phyloP scores from a whole-genome alignment of 2,329 filamentous ascomycete species.

The Aspergillus tamarii region DNA sequence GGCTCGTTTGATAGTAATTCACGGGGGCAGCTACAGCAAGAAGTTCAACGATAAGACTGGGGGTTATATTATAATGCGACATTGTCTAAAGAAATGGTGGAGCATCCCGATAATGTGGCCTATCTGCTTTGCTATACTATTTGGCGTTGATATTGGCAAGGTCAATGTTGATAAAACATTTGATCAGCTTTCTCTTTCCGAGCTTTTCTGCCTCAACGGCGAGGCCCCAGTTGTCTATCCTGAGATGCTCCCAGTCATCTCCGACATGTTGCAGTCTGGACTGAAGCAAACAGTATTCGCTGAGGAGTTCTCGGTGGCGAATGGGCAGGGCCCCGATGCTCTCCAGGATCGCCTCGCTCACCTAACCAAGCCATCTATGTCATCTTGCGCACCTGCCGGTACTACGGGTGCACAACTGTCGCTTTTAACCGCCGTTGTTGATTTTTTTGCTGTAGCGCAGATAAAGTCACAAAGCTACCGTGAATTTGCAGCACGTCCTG shows the following conservation, averaged over 20 bases:
- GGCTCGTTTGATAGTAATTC: constrained; percentile 77
- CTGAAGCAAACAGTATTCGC: constrained; percentile 67
- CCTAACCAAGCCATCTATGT: constrained; percentile 17
- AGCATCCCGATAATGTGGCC: constrained; percentile 82
- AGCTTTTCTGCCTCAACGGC: constrained; percentile 65
- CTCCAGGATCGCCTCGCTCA: constrained; percentile 17
- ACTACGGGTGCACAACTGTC: constrained; percentile 60
- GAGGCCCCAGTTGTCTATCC: constrained; percentile 71
- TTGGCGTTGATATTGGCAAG: constrained; percentile 77
- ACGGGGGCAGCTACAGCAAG: constrained; percentile 77
- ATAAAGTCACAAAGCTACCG: constrained; percentile 75
- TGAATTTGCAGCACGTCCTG: constrained; percentile 78
- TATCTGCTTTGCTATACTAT: constrained; percentile 84
- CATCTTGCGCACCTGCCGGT: constrained; percentile 16
- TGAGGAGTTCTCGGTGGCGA: constrained; percentile 63
- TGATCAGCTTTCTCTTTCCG: constrained; percentile 72
- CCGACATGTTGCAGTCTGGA: constrained; percentile 84
- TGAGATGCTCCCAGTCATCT: constrained; percentile 78
- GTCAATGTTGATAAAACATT: constrained; percentile 75
- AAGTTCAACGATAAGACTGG: constrained; percentile 87
- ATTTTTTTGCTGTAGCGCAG: constrained; percentile 79
- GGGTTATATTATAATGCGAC: constrained; percentile 83
- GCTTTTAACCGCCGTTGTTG: constrained; percentile 74
- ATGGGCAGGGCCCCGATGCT: constrained; percentile 26
- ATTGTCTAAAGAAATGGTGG: constrained; percentile 86